Conservation (phyloP, 345 rosid species). For the Aquilaria sinensis region DNA sequence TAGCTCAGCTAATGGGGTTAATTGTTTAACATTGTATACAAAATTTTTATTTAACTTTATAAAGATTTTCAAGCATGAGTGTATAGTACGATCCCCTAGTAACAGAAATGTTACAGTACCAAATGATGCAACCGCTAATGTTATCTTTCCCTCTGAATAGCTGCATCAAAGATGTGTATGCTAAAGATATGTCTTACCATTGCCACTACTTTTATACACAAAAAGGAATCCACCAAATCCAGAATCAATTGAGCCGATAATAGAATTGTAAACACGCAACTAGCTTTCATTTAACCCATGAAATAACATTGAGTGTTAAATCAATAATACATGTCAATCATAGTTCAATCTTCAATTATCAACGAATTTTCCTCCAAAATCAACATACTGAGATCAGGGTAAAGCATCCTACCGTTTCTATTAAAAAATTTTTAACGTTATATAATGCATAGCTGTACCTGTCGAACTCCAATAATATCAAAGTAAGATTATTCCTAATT, state of each 20-base stretch:
- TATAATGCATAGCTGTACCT: not conserved
- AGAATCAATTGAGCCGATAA: too few relatives aligned
- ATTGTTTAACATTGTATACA: not conserved
- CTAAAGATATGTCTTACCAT: not conserved
- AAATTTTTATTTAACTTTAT: not conserved
- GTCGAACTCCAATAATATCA: not conserved
- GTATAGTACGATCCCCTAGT: too few relatives aligned
- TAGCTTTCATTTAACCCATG: not conserved
- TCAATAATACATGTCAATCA: not conserved
- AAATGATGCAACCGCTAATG: not conserved
- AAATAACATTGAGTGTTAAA: not conserved
- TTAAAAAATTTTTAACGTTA: not conserved
- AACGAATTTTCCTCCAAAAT: too few relatives aligned
- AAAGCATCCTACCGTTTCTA: not conserved
- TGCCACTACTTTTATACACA: not conserved
- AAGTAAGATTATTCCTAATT: not conserved
- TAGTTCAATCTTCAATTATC: not conserved
- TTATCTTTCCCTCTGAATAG: not conserved
- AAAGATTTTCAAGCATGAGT: not conserved
- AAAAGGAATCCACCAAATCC: too few relatives aligned
- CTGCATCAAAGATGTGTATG: not conserved
- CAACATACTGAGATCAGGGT: too few relatives aligned
- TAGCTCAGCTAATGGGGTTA: not conserved
- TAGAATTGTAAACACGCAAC: too few relatives aligned
- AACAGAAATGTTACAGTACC: not conserved